These are phyloP conservation scores for Diaporthe citriasiana DNA, from an alignment of 2,329 filamentous ascomycete genomes.

Conservation along the genomic window DNA sequence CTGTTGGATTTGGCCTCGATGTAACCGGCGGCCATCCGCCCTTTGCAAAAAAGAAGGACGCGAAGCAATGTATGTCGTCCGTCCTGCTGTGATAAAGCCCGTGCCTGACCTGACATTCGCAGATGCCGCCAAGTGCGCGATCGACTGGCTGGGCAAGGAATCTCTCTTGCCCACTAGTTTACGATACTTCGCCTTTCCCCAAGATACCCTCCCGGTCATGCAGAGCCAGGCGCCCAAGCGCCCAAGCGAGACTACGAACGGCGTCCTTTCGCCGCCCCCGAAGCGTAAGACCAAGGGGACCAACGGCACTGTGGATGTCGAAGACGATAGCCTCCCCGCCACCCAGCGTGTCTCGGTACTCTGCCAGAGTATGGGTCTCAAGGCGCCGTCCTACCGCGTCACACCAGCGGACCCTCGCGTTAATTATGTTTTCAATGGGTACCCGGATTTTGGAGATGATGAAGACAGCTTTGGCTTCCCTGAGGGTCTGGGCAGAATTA, in stretches of 20 bases:
- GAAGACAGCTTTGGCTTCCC: conserved; percentile 53
- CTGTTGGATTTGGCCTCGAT: conserved; percentile 21
- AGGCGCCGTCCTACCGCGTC: conserved; percentile 52
- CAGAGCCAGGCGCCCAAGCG: neutral
- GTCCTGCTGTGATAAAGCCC: neutral
- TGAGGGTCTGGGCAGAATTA: conserved; percentile 50
- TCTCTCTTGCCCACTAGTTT: conserved; percentile 49
- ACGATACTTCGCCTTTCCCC: conserved; percentile 42
- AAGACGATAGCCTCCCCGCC: conserved; percentile 38
- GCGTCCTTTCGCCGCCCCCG: conserved; percentile 2
- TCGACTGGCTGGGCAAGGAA: conserved; percentile 56
- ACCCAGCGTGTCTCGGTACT: conserved; percentile 51
- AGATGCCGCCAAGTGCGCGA: conserved; percentile 63
- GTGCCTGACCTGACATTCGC: neutral
- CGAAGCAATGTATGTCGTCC: conserved; percentile 58
- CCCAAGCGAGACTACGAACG: neutral
- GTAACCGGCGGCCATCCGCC: conserved; percentile 48
- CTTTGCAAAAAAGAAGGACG: conserved; percentile 66
- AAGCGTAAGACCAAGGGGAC: conserved; percentile 36
- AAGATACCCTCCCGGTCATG: conserved; percentile 10
- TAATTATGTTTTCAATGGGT: conserved; percentile 54
- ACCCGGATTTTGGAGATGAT: conserved; percentile 52
- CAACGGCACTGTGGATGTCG: conserved; percentile 10
- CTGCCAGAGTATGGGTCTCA: conserved; percentile 52
- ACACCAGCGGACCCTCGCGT: conserved; percentile 44